Base-by-base conservation (phyloP, 2,329 filamentous ascomycete genomes). In the Xylariaceae sp. region DNA sequence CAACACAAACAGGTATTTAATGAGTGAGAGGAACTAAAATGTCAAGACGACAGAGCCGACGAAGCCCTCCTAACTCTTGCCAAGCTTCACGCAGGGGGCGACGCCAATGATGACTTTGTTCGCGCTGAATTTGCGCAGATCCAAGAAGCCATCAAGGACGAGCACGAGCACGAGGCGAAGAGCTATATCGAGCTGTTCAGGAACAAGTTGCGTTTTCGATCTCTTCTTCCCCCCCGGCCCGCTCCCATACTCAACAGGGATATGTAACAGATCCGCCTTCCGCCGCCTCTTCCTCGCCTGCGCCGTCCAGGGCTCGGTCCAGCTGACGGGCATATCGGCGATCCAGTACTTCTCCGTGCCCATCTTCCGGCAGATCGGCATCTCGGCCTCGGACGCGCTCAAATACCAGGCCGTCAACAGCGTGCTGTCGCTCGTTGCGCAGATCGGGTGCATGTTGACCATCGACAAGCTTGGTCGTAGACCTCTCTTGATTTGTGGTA, bases 391-490 rank as follows among this genome's bases (percentile, higher is more conserved):
- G 36, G 71, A 83, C 18, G 79, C 85, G 0, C 71, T 88, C 28
- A 77, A 81, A 48, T 88, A 88, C 59, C 84, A 88, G 58, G 83
- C 81, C 38, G 87, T 88, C 53, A 85, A 81, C 44, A 81, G 74
- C 2, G 70, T 86, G 43, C 76, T 88, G 35, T 83, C 82, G 2
- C 64, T 88, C 7, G 56, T 86, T 9, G 83, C 77, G 0, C 80
- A 87, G 55, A 76, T 79, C 50, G 62, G 73, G 29, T 87, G 82
- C 54, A 83, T 88, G 53, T 55, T 81, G 32, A 64, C 79, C 40
- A 80, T 88, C 48, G 85, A 89, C 57, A 70, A 66, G 23, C 73
- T 82, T 7, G 85, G 86, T 34, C 78, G 85, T 31, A 74, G 85
- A 42, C 79, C 79, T 74, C 78, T 82, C 1, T 63, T 89, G 34